Conservation (phyloP, 495 filamentous ascomycete species). For the Penicillium bovifimosum region DNA sequence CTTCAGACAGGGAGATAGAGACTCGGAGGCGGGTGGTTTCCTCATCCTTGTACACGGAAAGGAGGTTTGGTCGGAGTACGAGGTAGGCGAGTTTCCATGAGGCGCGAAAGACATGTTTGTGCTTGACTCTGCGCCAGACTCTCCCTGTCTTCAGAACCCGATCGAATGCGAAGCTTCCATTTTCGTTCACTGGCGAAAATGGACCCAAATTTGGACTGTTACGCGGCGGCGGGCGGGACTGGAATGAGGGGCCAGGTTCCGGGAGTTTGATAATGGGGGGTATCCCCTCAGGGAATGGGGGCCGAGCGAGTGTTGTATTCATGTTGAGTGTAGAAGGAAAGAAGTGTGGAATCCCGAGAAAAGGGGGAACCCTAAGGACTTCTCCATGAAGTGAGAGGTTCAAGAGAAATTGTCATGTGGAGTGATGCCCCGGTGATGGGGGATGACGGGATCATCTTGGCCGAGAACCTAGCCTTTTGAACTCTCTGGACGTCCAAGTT, state of each 20-base stretch:
- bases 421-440: conserved; percentile 5
- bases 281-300: conserved; percentile 23
- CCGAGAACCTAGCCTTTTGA: conserved; percentile 8
- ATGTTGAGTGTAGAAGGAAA: conserved; percentile 13
- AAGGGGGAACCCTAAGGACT: conserved; percentile 18
- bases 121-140: conserved; percentile 80
- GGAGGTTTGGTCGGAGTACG: conserved; percentile 85
- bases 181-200: conserved; percentile 82
- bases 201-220: conserved; percentile 56
- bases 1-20: conserved; percentile 80
- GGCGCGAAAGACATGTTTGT: conserved; percentile 74
- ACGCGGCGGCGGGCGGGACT: conserved; percentile 13
- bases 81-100: conserved; percentile 86
- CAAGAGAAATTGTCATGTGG: conserved; percentile 7
- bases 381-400: neutral
- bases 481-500: neutral
- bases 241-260: conserved; percentile 13
- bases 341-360: conserved; percentile 3
- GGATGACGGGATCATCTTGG: conserved; percentile 4
- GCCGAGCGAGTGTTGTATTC: conserved; percentile 22
- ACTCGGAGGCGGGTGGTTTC: conserved; percentile 83
- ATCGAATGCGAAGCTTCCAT: conserved; percentile 93
- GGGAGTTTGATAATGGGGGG: conserved; percentile 30
- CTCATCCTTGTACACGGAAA: conserved; percentile 91
- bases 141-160: conserved; percentile 83